These are phyloP conservation scores for Ophiocordyceps polyrhachis-furcata DNA, from an alignment of 2,329 filamentous ascomycete species.

Conservation along the genomic window DNA sequence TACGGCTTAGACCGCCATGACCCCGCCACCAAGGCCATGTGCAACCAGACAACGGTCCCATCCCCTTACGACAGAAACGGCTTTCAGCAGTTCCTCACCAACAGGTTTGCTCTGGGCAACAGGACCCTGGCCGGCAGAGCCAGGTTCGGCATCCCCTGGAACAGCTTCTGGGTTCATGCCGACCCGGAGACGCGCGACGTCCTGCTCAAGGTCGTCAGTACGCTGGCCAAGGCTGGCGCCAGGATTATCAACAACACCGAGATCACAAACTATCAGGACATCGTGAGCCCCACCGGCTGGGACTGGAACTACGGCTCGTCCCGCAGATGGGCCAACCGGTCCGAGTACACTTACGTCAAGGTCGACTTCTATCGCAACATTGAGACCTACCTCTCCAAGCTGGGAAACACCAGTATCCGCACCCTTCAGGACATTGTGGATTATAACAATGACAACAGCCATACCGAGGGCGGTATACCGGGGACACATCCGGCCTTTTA, in stretches of 20 bases:
- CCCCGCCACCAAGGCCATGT: constrained; percentile 36
- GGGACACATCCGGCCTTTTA: constrained; percentile 43
- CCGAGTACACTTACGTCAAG: constrained; percentile 55
- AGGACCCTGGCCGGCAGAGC: constrained; percentile 19
- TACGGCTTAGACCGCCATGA: constrained; percentile 44
- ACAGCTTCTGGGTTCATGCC: constrained; percentile 48
- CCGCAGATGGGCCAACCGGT: constrained; percentile 49
- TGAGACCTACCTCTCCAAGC: constrained; percentile 39
- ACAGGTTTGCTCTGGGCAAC: constrained; percentile 33
- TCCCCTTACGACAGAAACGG: constrained; percentile 34
- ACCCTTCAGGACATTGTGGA: constrained; percentile 46
- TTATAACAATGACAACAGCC: constrained; percentile 45
- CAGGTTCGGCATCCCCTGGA: constrained; percentile 53
- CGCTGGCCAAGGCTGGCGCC: constrained; percentile 42
- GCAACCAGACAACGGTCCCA: constrained; percentile 31
- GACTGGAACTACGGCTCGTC: constrained; percentile 50
- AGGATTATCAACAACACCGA: constrained; percentile 53
- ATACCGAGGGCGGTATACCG: constrained; percentile 46
- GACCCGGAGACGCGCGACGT: constrained; percentile 33
- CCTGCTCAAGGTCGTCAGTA: constrained; percentile 26
- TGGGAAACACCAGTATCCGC: constrained; percentile 40
- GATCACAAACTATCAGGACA: constrained; percentile 39
- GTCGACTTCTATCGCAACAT: constrained; percentile 49
- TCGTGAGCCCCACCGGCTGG: constrained; percentile 51
- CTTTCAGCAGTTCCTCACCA: constrained; percentile 37